A percentile compares a stretch with the other conserved stretches of the same genome.
phyloP scores from a whole-genome alignment of 2,329 filamentous ascomycete species.

The Dactylellina cionopaga region DNA sequence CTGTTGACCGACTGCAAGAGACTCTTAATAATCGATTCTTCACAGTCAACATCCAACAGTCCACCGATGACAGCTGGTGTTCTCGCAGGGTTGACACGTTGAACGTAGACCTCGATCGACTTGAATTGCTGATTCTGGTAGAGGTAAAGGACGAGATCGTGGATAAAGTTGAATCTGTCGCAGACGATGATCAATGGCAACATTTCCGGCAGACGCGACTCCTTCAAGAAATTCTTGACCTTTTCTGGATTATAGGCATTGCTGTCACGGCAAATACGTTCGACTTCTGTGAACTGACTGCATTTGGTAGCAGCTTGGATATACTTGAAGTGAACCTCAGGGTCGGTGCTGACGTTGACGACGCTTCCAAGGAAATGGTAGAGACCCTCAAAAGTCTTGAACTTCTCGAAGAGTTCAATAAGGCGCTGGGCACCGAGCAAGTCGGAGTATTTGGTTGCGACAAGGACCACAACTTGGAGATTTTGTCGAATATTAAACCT shows the following conservation, averaged over 20 bases:
- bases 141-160: slow-evolving; percentile 93
- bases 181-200: slow-evolving; percentile 97
- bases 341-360: slow-evolving; percentile 93
- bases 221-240: slow-evolving; percentile 99
- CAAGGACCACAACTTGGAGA: slow-evolving; percentile 89
- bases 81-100: slow-evolving; percentile 90
- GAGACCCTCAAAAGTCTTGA: slow-evolving; percentile 93
- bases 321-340: slow-evolving; percentile 98
- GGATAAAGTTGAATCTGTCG: slow-evolving; percentile 98
- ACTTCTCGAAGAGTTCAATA: slow-evolving; percentile 95
- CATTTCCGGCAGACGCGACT: slow-evolving; percentile 89
- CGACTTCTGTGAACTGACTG: slow-evolving; percentile 92
- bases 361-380: slow-evolving; percentile 99
- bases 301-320: slow-evolving; percentile 96
- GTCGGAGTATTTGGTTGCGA: slow-evolving; percentile 98
- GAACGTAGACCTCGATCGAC: slow-evolving; percentile 97
- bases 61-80: slow-evolving; percentile 94
- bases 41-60: slow-evolving; percentile 94
- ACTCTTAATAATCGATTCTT: slow-evolving; percentile 94
- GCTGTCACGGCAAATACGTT: slow-evolving; percentile 95
- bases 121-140: slow-evolving; percentile 99
- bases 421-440: slow-evolving; percentile 85
- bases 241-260: slow-evolving; percentile 90
- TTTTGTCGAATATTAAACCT: slow-evolving; percentile 97
- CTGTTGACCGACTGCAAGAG: slow-evolving; percentile 86